phyloP scores from a whole-genome alignment of 225 moss, liverwort and hornwort species.

The Lunularia cruciata region DNA sequence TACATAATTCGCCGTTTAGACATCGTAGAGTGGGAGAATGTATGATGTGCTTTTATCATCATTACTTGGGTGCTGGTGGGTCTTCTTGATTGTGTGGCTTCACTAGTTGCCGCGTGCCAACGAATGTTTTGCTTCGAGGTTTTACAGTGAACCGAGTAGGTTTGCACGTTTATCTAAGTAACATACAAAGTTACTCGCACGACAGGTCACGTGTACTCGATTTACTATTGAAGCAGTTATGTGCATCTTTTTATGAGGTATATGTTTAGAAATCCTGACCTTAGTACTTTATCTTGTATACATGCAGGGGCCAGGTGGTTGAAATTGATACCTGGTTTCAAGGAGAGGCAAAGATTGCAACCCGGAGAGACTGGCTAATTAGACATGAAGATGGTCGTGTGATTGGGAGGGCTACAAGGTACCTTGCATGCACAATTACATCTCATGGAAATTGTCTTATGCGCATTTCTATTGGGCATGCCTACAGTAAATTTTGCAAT shows the following conservation, averaged over 20 bases:
- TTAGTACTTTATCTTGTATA: neutral
- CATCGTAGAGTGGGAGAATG: neutral
- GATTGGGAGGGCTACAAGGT: slow-evolving; percentile 44
- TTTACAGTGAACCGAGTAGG: too few species aligned
- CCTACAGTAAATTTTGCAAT: too few species aligned
- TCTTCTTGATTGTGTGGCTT: neutral
- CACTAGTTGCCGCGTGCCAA: too few species aligned
- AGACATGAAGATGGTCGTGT: slow-evolving; percentile 33
- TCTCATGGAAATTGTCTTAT: too few species aligned
- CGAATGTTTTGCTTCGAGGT: too few species aligned
- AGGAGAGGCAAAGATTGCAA: slow-evolving; percentile 37
- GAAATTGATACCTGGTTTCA: slow-evolving; percentile 47
- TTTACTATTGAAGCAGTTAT: neutral
- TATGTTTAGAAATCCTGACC: neutral
- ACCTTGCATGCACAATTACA: neutral
- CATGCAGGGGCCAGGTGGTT: slow-evolving; percentile 36
- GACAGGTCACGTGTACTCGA: neutral
- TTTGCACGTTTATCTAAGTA: neutral
- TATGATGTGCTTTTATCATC: too few species aligned
- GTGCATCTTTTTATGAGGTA: neutral
- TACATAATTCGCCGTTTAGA: too few species aligned
- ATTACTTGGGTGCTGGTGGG: neutral
- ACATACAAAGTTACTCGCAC: neutral
- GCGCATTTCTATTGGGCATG: too few species aligned
- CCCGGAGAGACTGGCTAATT: slow-evolving; percentile 40